Evolutionary conservation across 2,329 filamentous ascomycete species (phyloP).

Genomic region (Ophiostoma pallidulum): DNA sequence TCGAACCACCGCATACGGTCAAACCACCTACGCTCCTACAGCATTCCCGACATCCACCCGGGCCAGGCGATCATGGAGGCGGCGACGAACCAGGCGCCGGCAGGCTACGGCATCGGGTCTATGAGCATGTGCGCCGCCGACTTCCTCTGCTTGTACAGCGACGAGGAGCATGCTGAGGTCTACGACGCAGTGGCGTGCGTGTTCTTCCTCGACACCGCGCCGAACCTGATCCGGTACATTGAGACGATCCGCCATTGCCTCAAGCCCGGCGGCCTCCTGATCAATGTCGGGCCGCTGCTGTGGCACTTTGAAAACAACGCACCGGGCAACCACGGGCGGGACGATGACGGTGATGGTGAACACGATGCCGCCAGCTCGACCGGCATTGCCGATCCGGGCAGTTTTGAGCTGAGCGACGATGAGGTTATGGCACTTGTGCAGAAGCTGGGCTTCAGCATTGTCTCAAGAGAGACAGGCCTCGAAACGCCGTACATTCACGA

Average conservation of each 20-base stretch:
- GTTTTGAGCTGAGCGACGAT: constrained; percentile 80
- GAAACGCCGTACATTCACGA: constrained; percentile 83
- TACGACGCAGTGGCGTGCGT: constrained; percentile 84
- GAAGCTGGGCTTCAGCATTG: constrained; percentile 66
- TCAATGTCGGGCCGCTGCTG: constrained; percentile 83
- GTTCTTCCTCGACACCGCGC: constrained; percentile 96
- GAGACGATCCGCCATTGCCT: constrained; percentile 74
- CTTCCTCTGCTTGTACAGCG: constrained; percentile 76
- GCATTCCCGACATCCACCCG: constrained; percentile 74
- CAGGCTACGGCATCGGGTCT: constrained; percentile 35
- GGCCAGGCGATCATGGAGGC: constrained; percentile 37
- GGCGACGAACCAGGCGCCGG: not conserved
- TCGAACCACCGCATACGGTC: constrained; percentile 69
- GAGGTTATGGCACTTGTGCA: constrained; percentile 72
- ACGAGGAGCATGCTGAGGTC: constrained; percentile 45
- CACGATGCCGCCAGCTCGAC: constrained; percentile 39
- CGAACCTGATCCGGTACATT: constrained; percentile 84
- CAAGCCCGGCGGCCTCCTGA: constrained; percentile 65
- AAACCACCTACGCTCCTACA: constrained; percentile 65
- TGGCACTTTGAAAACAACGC: constrained; percentile 89
- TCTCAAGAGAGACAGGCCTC: constrained; percentile 49
- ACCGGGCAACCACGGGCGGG: constrained; percentile 46
- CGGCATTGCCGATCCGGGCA: constrained; percentile 81
- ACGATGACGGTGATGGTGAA: constrained; percentile 41
- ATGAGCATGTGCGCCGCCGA: constrained; percentile 95